phyloP scores from a whole-genome alignment of 257 asterid genomes.

The Linaria vulgaris region DNA sequence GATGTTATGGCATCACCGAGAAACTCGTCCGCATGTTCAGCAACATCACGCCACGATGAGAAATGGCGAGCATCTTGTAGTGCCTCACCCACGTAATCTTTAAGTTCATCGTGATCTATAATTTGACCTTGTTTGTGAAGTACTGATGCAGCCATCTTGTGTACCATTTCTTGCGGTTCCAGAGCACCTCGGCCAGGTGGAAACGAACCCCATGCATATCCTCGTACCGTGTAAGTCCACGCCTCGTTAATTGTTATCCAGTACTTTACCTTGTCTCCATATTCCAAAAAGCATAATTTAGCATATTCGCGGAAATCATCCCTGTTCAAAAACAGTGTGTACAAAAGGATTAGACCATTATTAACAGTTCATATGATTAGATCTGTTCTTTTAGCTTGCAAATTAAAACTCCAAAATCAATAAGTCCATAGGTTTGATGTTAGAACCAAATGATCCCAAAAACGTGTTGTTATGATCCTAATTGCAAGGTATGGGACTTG shows the following conservation, averaged over 20 bases:
- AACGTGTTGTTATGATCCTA: too few species aligned
- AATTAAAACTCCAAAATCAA: too few species aligned
- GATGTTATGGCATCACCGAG: background rate
- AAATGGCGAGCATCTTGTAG: background rate
- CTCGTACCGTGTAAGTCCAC: conserved; percentile 15
- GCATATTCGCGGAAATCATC: conserved; percentile 27
- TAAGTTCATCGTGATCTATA: background rate
- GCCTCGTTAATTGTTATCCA: conserved; percentile 27
- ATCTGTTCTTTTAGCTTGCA: too few species aligned
- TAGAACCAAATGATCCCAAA: too few species aligned
- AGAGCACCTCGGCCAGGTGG: conserved; percentile 21
- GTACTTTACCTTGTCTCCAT: conserved; percentile 25
- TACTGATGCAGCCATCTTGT: background rate
- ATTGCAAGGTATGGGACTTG: too few species aligned
- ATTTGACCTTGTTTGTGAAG: too few species aligned
- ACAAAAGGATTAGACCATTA: too few species aligned
- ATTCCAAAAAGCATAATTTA: conserved; percentile 28
- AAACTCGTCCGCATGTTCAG: background rate
- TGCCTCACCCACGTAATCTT: background rate
- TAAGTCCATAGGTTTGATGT: too few species aligned
- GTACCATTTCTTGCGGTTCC: too few species aligned
- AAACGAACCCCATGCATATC: conserved; percentile 4
- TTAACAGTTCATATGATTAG: too few species aligned
- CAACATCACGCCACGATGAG: background rate
- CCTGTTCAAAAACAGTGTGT: too few species aligned